Conservation (phyloP, 1,139 yeast genomes). For the Geotrichum histeridarum region DNA sequence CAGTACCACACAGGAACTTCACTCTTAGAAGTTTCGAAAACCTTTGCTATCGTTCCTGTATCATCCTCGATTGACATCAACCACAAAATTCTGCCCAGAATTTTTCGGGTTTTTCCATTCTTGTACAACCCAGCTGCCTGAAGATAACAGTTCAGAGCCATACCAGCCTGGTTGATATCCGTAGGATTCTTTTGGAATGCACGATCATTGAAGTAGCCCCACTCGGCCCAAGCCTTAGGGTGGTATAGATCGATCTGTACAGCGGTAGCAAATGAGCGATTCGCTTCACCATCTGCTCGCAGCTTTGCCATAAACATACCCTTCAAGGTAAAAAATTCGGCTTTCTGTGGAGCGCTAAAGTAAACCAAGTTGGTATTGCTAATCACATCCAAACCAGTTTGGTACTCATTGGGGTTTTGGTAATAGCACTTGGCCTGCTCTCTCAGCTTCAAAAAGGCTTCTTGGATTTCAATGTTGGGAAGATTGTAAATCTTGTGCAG, state of each 20-base stretch:
- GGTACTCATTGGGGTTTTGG: conserved; percentile 78
- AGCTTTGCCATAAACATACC: conserved; percentile 95
- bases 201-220: conserved; percentile 94
- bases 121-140: conserved; percentile 97
- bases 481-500: conserved; percentile 88
- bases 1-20: conserved; percentile 99
- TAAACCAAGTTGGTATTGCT: conserved; percentile 93
- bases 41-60: conserved; percentile 73
- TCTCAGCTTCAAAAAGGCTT: conserved; percentile 88
- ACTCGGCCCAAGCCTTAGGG: conserved; percentile 99
- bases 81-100: conserved; percentile 89
- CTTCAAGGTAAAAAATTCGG: conserved; percentile 92
- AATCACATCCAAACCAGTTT: conserved; percentile 93
- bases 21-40: conserved; percentile 88
- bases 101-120: conserved; percentile 82
- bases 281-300: conserved; percentile 88
- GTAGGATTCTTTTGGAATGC: conserved; percentile 79
- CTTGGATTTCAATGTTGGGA: conserved; percentile 97
- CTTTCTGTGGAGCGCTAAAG: conserved; percentile 95
- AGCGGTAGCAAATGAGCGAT: conserved; percentile 95
- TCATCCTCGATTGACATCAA: conserved; percentile 85
- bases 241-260: conserved; percentile 89
- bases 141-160: conserved; percentile 90
- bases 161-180: conserved; percentile 81
- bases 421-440: conserved; percentile 98